Evolutionary conservation across 73 alveolate genomes (phyloP), one percentile per base, ranked within the genome.

Genomic region (Paramecium sonneborni): DNA sequence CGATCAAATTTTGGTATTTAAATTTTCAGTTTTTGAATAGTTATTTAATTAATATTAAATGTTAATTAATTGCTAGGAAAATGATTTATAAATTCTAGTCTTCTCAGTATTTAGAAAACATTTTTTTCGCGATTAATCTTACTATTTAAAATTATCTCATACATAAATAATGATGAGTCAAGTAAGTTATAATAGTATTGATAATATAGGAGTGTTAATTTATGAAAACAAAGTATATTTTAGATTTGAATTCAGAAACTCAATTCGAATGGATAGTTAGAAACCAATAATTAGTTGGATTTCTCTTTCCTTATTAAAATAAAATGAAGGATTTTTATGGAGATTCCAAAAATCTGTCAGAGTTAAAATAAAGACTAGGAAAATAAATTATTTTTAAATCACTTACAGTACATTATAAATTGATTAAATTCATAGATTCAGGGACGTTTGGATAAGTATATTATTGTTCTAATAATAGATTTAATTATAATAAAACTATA

Each of bases 261-360:
- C 11, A 30, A 35, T 74, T 32, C 11, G 46, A 74, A 21, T 74
- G 87, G 87, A n/a, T 35, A n/a, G 28, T 74, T 35, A 43, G 20
- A 38, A 35, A 43, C n/a, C 39, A 74, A n/a, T 8, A 74, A 32
- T 35, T 74, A 28, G 38, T 38, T 32, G 87, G 87, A 35, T 74
- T 74, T 67, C 12, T 32, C 1, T 74, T 32, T 7, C 67, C 34
- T 21, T 74, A 74, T 20, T 32, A 35, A 38, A 43, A 35, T 23
- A 74, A 34, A 34, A 74, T 38, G 35, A 74, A 74, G 34, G 87
- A 74, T 23, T 74, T 74, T 74, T 20, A 74, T 35, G 87, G 87
- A 3, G 32, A 32, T 12, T 10, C 30, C 1, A 14, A 32, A 35
- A 20, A 74, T 21, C 21, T 74, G 39, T 12, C 11, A 32, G n/a